These are phyloP conservation scores for Macrophomina pseudophaseolina DNA, from an alignment of 2,329 filamentous ascomycete genomes.

Conservation along the genomic window DNA sequence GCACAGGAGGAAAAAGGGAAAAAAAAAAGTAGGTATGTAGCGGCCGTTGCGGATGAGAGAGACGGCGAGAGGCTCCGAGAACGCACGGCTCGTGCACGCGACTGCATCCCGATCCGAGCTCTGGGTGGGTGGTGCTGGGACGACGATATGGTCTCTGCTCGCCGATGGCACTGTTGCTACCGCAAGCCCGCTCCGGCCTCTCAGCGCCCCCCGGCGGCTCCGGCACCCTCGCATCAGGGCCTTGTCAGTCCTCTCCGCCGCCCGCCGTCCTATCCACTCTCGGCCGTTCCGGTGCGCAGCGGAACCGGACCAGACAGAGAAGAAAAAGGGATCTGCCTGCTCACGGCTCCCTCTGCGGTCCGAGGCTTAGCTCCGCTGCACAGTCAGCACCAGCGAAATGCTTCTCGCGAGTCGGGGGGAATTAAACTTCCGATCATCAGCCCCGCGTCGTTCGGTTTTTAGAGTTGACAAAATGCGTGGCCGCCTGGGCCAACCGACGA, in stretches of 20 bases:
- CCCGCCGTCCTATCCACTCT: background rate
- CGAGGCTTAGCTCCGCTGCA: slow-evolving; percentile 13
- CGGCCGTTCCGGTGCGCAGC: background rate
- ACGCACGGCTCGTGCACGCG: slow-evolving; percentile 20
- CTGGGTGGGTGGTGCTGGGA: background rate
- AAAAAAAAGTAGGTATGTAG: background rate
- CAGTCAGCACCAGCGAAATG: background rate
- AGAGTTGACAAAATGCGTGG: slow-evolving; percentile 10
- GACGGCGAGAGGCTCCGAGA: slow-evolving; percentile 19
- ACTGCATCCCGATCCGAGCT: slow-evolving; percentile 19
- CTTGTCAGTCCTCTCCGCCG: background rate
- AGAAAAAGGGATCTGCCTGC: background rate
- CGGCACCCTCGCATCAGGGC: background rate
- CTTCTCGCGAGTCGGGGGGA: slow-evolving; percentile 4
- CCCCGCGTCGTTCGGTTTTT: slow-evolving; percentile 19
- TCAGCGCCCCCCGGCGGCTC: background rate
- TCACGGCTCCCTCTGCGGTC: slow-evolving; percentile 5
- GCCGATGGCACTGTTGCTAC: background rate
- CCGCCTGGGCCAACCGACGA: slow-evolving; percentile 17
- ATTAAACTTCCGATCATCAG: slow-evolving; percentile 22
- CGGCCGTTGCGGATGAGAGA: background rate
- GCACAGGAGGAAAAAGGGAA: background rate
- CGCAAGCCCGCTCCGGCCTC: slow-evolving; percentile 6
- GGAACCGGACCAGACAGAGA: slow-evolving; percentile 1
- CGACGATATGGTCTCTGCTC: slow-evolving; percentile 1